Percentiles rank a stretch among this genome's conserved stretches.
Evolutionary conservation across 1,284 basidiomycete species (phyloP).

Genomic region (Trichosporon sp.): DNA sequence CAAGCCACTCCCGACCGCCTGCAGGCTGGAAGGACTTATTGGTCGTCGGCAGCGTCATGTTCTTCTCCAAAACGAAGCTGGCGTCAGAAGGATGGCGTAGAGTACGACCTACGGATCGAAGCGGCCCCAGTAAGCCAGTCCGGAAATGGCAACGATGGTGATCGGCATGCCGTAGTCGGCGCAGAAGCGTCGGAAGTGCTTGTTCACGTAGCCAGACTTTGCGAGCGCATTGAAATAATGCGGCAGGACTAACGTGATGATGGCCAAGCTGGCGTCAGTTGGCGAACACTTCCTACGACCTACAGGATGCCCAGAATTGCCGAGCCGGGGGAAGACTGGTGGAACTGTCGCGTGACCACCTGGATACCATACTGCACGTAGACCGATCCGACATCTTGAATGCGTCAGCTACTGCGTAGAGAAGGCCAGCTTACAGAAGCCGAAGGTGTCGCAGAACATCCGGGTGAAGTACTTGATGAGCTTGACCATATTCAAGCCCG

Average conservation of each 20-base stretch:
- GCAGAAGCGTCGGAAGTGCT: constrained; percentile 65
- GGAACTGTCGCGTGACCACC: constrained; percentile 68
- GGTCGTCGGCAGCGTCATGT: constrained; percentile 61
- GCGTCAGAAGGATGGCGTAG: no score
- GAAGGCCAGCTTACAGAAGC: constrained; percentile 53
- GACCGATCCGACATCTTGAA: constrained; percentile 56
- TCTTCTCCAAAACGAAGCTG: constrained; percentile 52
- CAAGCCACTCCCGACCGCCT: constrained; percentile 71
- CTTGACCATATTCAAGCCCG: constrained; percentile 75
- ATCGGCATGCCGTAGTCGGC: constrained; percentile 87
- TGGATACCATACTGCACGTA: constrained; percentile 82
- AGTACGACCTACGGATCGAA: constrained; percentile 52
- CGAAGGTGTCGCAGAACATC: constrained; percentile 88
- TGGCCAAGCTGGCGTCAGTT: constrained; percentile 55
- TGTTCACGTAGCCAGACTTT: constrained; percentile 61
- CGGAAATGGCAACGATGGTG: constrained; percentile 65
- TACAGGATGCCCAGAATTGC: constrained; percentile 61
- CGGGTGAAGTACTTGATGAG: constrained; percentile 80
- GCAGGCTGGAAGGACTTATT: constrained; percentile 67
- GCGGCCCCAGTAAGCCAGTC: constrained; percentile 75
- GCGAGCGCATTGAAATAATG: constrained; percentile 68
- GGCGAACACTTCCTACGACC: neutral
- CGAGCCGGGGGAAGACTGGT: constrained; percentile 52
- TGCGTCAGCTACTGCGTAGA: neutral
- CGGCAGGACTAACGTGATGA: constrained; percentile 66